Evolutionary conservation across 2,329 filamentous ascomycete species (phyloP), one percentile per base, ranked within the genome.

Genomic region (Alternaria sp.): DNA sequence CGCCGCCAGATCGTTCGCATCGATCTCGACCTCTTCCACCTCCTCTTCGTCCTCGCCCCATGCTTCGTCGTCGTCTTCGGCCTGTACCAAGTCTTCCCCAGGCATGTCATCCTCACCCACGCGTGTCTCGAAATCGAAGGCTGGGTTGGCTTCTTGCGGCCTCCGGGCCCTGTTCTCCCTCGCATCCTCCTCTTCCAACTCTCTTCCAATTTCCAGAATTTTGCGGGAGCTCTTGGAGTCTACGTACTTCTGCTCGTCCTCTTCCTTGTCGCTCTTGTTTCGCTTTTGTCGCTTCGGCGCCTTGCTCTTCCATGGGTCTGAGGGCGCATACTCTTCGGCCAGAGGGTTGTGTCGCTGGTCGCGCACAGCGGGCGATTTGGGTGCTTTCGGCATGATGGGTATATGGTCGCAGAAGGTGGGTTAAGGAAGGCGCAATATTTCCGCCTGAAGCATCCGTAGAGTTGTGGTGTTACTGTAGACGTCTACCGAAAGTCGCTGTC

Each of bases 161-260:
- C 66, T 80, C 69, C 60, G 71, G 1, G 74, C 70, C 58, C 76
- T 68, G 49, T 75, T 78, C 66, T 86, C 83, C 33, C 82, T 81
- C 56, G 84, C 85, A 54, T 94, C 92, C 76, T 98, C 94, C 40
- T 95, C 92, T 13, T 88, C 89, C 13, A 99, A 83, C 73, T 97
- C 92, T 71, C 93, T 90, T 54, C 94, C 94, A 70, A 98, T 92
- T 67, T 90, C 87, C 60, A 99, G 77, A 75, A 99, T 99, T 71
- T 92, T 93, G 68, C 89, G 86, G 56, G 94, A 97, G 17, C 93
- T 88, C 76, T 92, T 93, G 58, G 93, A 88, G 77, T 97, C 93
- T 61, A 99, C 87, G 72, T 90, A 98, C 61, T 90, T 87, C 60
- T 86, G 84, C 57, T 87, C 84, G 9, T 84, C 83, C 31, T 84